Evolutionary conservation across 2,329 filamentous ascomycete genomes (phyloP).

Genomic region (Trichoderma guizhouense): DNA sequence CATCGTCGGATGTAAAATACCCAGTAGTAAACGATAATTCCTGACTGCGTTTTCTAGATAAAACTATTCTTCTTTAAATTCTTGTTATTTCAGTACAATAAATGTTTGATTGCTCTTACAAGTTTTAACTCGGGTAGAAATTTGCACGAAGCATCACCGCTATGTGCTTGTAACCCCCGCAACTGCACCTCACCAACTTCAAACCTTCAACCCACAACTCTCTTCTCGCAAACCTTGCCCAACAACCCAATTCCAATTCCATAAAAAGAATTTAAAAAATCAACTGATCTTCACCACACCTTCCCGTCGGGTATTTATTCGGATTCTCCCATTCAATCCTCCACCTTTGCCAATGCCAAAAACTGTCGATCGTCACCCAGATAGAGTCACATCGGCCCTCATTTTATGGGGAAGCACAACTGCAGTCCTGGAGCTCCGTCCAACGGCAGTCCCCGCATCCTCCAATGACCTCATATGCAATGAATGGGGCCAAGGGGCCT

Average conservation of each 20-base stretch:
- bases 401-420: slow-evolving; percentile 8
- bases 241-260: neutral
- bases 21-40: neutral
- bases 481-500: neutral
- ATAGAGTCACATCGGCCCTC: slow-evolving; percentile 12
- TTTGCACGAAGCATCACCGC: neutral
- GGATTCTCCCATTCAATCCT: neutral
- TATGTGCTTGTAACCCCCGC: neutral
- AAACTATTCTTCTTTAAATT: neutral
- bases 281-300: neutral
- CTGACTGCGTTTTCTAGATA: accelerated
- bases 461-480: slow-evolving; percentile 10
- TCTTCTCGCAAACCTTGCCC: neutral
- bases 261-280: neutral
- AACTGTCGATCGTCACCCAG: slow-evolving; percentile 6
- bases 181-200: neutral
- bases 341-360: neutral
- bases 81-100: neutral
- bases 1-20: neutral
- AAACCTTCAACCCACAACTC: neutral
- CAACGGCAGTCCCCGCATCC: slow-evolving; percentile 16
- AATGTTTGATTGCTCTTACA: no score
- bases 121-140: neutral
- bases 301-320: slow-evolving; percentile 18
- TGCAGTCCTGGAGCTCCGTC: neutral